Percentiles rank a stretch among this genome's conserved stretches.
phyloP scores from a whole-genome alignment of 768 basidiomycete genomes.

The Tulasnella sp. region DNA sequence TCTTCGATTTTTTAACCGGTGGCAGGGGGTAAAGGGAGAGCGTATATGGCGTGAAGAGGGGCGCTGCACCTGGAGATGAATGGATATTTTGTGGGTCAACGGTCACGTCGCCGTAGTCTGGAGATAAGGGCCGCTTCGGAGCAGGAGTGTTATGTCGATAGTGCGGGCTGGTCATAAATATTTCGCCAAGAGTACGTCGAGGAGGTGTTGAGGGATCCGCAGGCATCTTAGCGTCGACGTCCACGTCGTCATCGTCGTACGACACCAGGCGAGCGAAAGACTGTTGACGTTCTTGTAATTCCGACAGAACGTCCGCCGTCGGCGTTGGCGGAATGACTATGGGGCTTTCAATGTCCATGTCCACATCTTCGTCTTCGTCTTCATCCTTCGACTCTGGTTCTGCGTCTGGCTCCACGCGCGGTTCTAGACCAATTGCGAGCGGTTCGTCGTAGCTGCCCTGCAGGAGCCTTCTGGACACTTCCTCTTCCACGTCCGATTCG shows the following conservation, averaged over 20 bases:
- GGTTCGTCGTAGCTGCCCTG: too few species aligned
- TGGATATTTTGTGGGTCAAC: background rate
- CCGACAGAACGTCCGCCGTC: background rate
- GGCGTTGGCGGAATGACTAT: background rate
- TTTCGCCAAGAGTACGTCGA: background rate
- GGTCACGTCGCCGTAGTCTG: background rate
- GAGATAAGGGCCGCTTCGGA: background rate
- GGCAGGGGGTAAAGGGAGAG: slow-evolving; percentile 20
- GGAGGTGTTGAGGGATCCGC: background rate
- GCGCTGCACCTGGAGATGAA: background rate
- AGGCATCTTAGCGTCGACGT: background rate
- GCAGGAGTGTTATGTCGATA: slow-evolving; percentile 4
- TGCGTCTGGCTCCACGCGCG: background rate
- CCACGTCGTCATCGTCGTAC: background rate
- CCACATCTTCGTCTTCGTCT: background rate
- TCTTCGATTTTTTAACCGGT: slow-evolving; percentile 3
- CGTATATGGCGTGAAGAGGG: slow-evolving; percentile 19
- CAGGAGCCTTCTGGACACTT: too few species aligned
- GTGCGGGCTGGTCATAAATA: background rate
- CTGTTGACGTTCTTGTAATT: background rate
- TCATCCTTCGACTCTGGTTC: too few species aligned
- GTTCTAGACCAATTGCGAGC: too few species aligned
- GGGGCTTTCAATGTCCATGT: background rate
- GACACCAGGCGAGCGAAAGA: too few species aligned
- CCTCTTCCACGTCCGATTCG: too few species aligned